Conservation (phyloP, 169 alveolate genomes). For the Plasmodium relictum region DNA sequence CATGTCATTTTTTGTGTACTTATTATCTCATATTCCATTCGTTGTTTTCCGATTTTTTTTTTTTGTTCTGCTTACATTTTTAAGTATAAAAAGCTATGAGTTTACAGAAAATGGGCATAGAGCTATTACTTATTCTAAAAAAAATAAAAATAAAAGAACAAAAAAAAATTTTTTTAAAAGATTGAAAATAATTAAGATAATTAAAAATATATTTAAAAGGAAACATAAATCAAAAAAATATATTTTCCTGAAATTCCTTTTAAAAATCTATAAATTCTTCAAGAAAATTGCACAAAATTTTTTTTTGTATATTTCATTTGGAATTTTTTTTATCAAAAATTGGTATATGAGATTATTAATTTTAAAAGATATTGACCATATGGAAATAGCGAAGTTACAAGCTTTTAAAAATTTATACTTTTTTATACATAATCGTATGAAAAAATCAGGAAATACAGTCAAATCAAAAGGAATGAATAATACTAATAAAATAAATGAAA, state of each 20-base stretch:
- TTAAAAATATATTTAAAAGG: conserved; percentile 6
- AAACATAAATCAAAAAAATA: background rate
- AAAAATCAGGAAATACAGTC: background rate
- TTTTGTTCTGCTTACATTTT: conserved; percentile 2
- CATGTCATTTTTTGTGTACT: conserved; percentile 36
- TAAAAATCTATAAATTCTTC: conserved; percentile 3
- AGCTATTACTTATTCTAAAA: conserved; percentile 33
- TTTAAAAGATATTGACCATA: conserved; percentile 69
- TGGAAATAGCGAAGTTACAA: conserved; percentile 67
- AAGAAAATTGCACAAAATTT: background rate
- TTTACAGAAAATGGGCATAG: conserved; percentile 56
- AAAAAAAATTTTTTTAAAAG: background rate
- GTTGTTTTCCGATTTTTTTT: conserved; percentile 41
- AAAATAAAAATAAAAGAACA: background rate
- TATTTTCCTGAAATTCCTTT: background rate
- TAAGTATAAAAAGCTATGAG: conserved; percentile 53
- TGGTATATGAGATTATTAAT: conserved; percentile 63
- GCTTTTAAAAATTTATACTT: conserved; percentile 66
- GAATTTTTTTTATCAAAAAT: conserved; percentile 55
- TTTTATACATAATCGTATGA: conserved; percentile 61
- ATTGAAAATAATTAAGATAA: background rate
- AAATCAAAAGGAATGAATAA: background rate
- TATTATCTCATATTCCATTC: conserved; percentile 50
- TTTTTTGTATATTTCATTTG: conserved; percentile 28
- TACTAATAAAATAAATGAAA: background rate